phyloP scores from a whole-genome alignment of 2,329 filamentous ascomycete genomes.

The Fusarium keratoplasticum region DNA sequence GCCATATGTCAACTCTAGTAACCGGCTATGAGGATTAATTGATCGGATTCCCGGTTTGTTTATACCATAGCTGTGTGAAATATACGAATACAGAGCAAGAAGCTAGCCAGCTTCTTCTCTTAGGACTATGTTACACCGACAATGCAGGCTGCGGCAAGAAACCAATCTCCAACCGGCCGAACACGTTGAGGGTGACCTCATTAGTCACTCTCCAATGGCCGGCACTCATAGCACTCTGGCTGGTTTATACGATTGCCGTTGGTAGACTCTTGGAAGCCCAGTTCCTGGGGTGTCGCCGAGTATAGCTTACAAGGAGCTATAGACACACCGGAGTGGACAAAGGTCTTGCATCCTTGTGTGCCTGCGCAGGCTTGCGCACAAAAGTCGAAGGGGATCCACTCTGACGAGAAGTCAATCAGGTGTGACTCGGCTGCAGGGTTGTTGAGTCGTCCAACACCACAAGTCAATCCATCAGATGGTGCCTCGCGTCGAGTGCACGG shows the following conservation, averaged over 20 bases:
- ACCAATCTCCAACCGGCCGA: not conserved
- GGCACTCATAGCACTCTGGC: not conserved
- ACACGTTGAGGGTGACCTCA: not conserved
- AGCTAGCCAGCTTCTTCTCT: not conserved
- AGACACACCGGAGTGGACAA: not conserved
- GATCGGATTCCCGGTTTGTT: too few species aligned
- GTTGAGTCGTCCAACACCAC: not conserved
- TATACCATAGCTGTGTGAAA: not conserved
- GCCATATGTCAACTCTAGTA: too few species aligned
- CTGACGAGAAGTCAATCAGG: not conserved
- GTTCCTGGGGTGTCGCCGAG: not conserved
- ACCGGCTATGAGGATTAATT: too few species aligned
- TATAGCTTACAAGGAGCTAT: not conserved
- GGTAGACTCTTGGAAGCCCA: not conserved
- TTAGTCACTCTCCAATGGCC: not conserved
- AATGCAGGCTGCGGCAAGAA: not conserved
- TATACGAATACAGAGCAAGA: accelerated
- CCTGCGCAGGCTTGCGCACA: not conserved
- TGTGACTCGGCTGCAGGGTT: not conserved
- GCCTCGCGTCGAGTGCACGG: not conserved
- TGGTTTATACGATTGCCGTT: not conserved
- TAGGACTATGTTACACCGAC: not conserved
- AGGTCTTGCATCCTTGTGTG: not conserved
- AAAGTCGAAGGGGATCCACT: not conserved
- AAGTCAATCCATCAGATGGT: not conserved